These are phyloP conservation scores for Cordyceps farinosa DNA, from an alignment of 2,329 filamentous ascomycete genomes.

Conservation along the genomic window DNA sequence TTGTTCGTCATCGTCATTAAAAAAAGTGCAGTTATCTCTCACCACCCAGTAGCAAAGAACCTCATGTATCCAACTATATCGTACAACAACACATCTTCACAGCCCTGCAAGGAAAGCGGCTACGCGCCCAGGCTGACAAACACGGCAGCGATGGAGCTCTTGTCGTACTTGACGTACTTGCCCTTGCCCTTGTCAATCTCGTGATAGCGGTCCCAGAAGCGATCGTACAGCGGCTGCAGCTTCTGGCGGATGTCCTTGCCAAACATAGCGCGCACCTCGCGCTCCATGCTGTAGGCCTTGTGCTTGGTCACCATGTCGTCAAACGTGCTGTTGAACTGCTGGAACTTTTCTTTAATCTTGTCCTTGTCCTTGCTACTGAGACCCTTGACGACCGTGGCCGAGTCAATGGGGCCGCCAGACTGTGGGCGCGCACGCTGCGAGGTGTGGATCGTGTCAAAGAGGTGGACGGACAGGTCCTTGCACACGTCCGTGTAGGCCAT, in stretches of 20 bases:
- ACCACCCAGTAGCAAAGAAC: not conserved
- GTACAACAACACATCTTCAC: not conserved
- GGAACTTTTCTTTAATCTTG: conserved; percentile 93
- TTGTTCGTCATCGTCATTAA: conserved; percentile 8
- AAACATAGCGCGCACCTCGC: conserved; percentile 77
- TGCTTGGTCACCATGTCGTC: conserved; percentile 84
- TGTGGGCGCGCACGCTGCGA: conserved; percentile 66
- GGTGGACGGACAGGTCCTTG: conserved; percentile 78
- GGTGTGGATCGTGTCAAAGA: conserved; percentile 91
- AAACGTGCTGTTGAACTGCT: conserved; percentile 83
- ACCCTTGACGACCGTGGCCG: conserved; percentile 76
- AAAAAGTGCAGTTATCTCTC: not conserved
- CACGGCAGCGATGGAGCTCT: conserved; percentile 68
- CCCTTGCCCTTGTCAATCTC: conserved; percentile 97
- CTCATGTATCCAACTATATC: conserved; percentile 9
- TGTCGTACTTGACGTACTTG: conserved; percentile 98
- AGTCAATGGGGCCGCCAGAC: conserved; percentile 73
- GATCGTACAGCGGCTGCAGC: conserved; percentile 88
- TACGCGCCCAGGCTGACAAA: conserved; percentile 48
- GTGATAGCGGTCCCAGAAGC: conserved; percentile 97
- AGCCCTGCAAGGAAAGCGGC: conserved; percentile 11
- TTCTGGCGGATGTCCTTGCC: conserved; percentile 83
- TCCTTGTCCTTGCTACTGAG: conserved; percentile 90
- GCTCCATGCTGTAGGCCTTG: conserved; percentile 83
- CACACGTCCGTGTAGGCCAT: conserved; percentile 80